phyloP scores from a whole-genome alignment of 2,329 filamentous ascomycete species.

The Thyridium curvatum region DNA sequence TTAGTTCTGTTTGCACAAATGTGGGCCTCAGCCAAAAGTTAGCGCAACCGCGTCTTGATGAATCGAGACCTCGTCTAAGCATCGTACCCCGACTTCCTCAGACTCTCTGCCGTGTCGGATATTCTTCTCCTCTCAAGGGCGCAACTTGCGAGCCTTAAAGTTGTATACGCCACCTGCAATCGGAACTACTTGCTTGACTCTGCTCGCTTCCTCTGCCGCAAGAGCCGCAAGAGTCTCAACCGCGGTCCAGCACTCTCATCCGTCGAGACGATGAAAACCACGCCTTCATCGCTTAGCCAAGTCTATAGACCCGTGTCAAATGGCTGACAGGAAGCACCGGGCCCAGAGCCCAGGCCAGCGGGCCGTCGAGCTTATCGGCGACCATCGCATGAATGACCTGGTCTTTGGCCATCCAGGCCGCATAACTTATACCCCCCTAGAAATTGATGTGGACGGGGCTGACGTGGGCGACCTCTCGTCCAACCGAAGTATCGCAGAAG shows the following conservation, averaged over 20 bases:
- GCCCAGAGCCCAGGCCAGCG: neutral
- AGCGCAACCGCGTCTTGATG: neutral
- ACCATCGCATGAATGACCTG: slow-evolving; percentile 37
- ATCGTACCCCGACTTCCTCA: no score
- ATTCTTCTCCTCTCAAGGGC: no score
- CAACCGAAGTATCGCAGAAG: slow-evolving; percentile 8
- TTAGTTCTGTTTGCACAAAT: no score
- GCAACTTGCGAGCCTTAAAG: no score
- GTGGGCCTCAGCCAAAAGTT: neutral
- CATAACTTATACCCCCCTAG: slow-evolving; percentile 32
- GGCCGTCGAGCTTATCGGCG: slow-evolving; percentile 6
- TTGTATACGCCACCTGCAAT: no score
- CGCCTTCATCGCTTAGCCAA: neutral
- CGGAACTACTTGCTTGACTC: no score
- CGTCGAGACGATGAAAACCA: neutral
- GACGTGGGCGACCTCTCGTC: slow-evolving; percentile 4
- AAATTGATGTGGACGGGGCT: slow-evolving; percentile 21
- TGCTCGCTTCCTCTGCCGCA: no score
- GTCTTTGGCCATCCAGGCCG: slow-evolving; percentile 47
- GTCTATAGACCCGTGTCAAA: slow-evolving; percentile 5
- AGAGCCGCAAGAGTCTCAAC: no score
- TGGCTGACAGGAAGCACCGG: slow-evolving; percentile 15
- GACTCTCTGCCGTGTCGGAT: no score
- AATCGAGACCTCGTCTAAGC: neutral
- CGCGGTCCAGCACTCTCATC: no score